Evolutionary conservation across 1,284 basidiomycete genomes (phyloP).

Genomic region (Cutaneotrichosporon sp.): DNA sequence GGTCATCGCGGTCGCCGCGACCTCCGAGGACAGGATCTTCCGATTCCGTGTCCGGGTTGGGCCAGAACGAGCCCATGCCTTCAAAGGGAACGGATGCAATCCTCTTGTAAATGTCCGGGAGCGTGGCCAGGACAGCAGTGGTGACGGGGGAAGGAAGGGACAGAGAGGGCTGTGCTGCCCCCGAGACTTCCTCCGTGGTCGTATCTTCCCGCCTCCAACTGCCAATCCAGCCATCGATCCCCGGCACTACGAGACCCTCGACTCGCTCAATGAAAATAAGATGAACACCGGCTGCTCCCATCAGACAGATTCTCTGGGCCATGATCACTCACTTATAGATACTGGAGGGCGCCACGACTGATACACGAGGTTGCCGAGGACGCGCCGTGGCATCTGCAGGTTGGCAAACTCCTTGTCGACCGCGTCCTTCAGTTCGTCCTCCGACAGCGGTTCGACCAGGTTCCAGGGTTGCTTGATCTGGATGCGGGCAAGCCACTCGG

Average conservation of each 20-base stretch:
- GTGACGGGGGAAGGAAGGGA: not conserved
- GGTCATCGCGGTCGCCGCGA: not conserved
- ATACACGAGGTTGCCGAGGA: not conserved
- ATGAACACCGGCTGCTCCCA: not conserved
- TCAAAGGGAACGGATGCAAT: not conserved
- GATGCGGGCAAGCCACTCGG: not conserved
- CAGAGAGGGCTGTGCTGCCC: not conserved
- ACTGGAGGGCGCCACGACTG: not conserved
- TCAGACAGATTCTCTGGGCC: no score
- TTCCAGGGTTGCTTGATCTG: not conserved
- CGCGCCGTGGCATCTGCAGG: not conserved
- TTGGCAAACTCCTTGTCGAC: not conserved
- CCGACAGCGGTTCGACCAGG: not conserved
- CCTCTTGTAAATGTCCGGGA: not conserved
- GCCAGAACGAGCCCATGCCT: not conserved
- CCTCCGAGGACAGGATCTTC: no score
- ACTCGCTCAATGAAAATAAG: not conserved
- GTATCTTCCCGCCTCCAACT: no score
- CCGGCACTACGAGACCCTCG: not conserved
- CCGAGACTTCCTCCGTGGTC: no score
- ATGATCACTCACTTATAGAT: not conserved
- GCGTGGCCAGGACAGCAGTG: not conserved
- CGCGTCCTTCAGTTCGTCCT: not conserved
- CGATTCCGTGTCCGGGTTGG: not conserved
- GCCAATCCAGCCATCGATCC: not conserved